Conservation (phyloP, 768 basidiomycete species). For the Boletellus emodensis region DNA sequence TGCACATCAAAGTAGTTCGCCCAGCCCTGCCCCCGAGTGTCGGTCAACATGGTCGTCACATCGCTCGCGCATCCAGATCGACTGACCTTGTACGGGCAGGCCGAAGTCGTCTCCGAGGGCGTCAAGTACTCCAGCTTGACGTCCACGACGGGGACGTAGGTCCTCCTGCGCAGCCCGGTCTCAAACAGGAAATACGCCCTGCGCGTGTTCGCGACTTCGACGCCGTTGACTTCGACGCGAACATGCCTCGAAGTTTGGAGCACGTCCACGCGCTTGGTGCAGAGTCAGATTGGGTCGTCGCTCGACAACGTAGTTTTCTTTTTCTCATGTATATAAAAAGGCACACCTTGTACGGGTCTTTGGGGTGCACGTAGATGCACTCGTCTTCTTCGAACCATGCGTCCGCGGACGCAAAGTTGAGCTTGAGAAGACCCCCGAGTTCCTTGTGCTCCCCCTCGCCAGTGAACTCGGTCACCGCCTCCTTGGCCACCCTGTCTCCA, state of each 20-base stretch:
- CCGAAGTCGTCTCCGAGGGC: conserved; percentile 43
- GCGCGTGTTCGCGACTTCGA: conserved; percentile 57
- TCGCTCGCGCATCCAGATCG: no score
- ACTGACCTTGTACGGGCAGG: conserved; percentile 63
- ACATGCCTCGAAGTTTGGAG: conserved; percentile 58
- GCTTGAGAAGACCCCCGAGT: conserved; percentile 45
- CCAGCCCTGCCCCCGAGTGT: conserved; percentile 41
- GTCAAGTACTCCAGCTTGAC: conserved; percentile 47
- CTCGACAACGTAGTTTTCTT: background rate
- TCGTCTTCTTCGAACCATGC: conserved; percentile 73
- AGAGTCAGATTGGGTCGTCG: background rate
- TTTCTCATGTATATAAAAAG: no score
- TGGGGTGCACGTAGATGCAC: conserved; percentile 54
- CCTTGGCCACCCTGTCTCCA: conserved; percentile 35
- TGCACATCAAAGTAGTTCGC: conserved; percentile 56
- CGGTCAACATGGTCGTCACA: background rate
- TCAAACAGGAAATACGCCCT: conserved; percentile 56
- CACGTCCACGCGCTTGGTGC: conserved; percentile 55
- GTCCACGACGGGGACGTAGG: conserved; percentile 59
- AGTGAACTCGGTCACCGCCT: conserved; percentile 36
- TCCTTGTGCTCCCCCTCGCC: conserved; percentile 29
- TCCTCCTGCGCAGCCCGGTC: conserved; percentile 52
- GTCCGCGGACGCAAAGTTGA: conserved; percentile 50
- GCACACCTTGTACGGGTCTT: conserved; percentile 66
- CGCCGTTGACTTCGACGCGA: conserved; percentile 56